phyloP scores from a whole-genome alignment of 2,329 filamentous ascomycete species.

The Ophiocordyceps unilateralis region DNA sequence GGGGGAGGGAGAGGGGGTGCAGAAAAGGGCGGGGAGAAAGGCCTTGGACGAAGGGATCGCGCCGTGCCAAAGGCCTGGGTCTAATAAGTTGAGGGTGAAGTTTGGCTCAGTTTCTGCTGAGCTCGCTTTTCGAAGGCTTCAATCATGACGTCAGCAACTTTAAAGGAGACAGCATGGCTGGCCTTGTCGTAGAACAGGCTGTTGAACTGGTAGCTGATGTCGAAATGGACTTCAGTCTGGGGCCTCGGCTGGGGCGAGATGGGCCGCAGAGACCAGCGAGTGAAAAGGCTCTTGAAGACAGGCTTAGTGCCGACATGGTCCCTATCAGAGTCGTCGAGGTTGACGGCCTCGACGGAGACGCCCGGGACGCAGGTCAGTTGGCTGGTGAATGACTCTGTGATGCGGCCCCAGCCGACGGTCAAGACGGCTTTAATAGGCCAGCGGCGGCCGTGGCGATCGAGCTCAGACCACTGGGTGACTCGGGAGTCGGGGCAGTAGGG shows the following conservation, averaged over 20 bases:
- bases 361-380: conserved; percentile 61
- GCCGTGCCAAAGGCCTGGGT: no score
- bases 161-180: conserved; percentile 65
- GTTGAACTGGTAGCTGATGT: conserved; percentile 67
- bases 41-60: no score
- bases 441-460: conserved; percentile 27
- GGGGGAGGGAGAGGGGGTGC: no score
- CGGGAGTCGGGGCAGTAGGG: conserved; percentile 69
- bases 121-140: conserved; percentile 82
- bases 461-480: conserved; percentile 56
- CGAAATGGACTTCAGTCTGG: conserved; percentile 54
- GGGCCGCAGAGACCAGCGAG: conserved; percentile 47
- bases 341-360: conserved; percentile 59
- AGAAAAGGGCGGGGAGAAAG: no score
- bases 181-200: conserved; percentile 79
- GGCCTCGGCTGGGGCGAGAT: conserved; percentile 11
- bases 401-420: conserved; percentile 67
- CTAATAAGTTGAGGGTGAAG: no score
- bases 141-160: conserved; percentile 77
- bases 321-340: conserved; percentile 31
- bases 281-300: conserved; percentile 52
- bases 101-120: conserved; percentile 4
- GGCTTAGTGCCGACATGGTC: conserved; percentile 1
- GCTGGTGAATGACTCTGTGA: conserved; percentile 72
- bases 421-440: conserved; percentile 66